phyloP scores from a whole-genome alignment of 306 rosid species.

The Boehmeria nivea region DNA sequence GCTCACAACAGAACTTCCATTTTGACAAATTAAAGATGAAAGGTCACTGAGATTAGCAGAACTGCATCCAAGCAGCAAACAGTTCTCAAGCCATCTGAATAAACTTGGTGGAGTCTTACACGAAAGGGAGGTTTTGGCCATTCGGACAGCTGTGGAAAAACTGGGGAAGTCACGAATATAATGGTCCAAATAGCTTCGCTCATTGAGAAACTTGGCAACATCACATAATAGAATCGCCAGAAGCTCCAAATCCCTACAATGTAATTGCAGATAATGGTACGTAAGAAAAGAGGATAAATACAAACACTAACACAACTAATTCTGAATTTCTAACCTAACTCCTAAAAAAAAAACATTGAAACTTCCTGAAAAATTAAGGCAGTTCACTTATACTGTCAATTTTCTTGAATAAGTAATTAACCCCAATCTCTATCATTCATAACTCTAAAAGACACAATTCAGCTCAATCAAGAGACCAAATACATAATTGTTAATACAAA shows the following conservation, averaged over 20 bases:
- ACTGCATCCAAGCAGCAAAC: slow-evolving; percentile 63
- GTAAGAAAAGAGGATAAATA: neutral
- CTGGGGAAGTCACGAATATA: slow-evolving; percentile 86
- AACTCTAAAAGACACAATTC: neutral
- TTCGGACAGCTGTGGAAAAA: slow-evolving; percentile 43
- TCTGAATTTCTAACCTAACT: neutral
- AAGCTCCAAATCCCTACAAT: slow-evolving; percentile 75
- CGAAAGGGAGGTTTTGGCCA: slow-evolving; percentile 33
- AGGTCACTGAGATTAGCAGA: slow-evolving; percentile 51
- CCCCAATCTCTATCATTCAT: slow-evolving; percentile 3
- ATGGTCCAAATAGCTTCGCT: slow-evolving; percentile 76
- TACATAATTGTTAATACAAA: neutral
- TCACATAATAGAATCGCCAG: slow-evolving; percentile 64
- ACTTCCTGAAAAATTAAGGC: neutral
- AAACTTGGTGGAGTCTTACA: slow-evolving; percentile 64
- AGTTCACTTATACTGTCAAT: neutral
- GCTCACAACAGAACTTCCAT: slow-evolving; percentile 63
- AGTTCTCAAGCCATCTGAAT: slow-evolving; percentile 88
- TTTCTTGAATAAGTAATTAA: too few relatives aligned
- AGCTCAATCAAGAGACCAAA: neutral
- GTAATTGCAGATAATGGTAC: slow-evolving; percentile 18
- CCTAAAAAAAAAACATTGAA: neutral
- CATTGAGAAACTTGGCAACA: slow-evolving; percentile 64
- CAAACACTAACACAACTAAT: neutral
- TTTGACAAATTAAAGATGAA: slow-evolving; percentile 58